Base-by-base conservation (phyloP, 176 grass and related monocot species). In the Zoysia japonica region DNA sequence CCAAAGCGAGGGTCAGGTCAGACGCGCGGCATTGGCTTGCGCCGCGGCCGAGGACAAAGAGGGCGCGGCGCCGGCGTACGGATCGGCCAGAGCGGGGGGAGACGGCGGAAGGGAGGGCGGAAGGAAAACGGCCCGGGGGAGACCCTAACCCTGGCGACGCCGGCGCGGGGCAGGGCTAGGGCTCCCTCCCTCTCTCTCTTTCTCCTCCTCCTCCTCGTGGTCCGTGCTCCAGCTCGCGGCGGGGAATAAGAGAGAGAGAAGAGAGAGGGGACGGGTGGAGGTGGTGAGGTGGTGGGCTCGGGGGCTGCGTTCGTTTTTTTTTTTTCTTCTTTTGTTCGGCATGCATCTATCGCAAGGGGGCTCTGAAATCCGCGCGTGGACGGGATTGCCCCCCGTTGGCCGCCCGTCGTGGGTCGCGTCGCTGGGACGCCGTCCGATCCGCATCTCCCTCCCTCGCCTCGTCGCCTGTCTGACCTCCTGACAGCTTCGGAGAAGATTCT, bases 61-160 rank as follows among this genome's bases (percentile, higher is more conserved):
- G 82, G 56, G 48, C 63, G 44, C 70, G 79, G 70, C 82, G 60
- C 77, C 65, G 69, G 54, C 75, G 68, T 52, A 47, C 39, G 61
- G 88, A 87, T 80, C 80, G 65, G 45, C 49, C 61, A 67, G 72
- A 76, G 81, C 81, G 69, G 35, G 62, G 3, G 74, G 44, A 54
- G 81, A 40, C 70, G 76, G 62, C 74, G 54, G 38, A 79, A 54
- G 75, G 70, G 69, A 42, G 5, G 65, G 47, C 47, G 70, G 74
- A 70, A 78, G 54, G 80, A 42, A 20, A 44, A 39, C 49, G 47
- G 17, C 52, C 52, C 14, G 38, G 15, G 70, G 80, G 84, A 76
- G 84, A 84, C 88, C 84, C 88, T 90, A 90, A 90, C 88, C 84
- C 88, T 75, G 68, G 65, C 78, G 67, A 65, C 70, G 71, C 57